Conservation (phyloP, 768 basidiomycete species). For the Phanerodontia chrysosporium region DNA sequence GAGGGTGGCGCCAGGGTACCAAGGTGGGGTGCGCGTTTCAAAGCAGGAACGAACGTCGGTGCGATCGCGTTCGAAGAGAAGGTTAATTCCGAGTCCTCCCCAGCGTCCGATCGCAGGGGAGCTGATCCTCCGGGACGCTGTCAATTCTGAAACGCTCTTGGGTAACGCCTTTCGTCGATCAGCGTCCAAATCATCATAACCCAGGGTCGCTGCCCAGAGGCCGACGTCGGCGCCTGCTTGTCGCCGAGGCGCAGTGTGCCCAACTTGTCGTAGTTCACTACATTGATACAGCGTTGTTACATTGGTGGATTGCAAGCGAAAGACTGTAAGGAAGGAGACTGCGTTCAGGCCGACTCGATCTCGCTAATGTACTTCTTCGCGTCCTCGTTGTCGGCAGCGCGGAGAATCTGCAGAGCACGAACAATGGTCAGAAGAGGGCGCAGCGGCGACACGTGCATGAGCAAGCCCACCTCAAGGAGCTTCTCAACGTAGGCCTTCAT, state of each 20-base stretch:
- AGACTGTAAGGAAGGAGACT: neutral
- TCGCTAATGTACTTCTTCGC: constrained; percentile 53
- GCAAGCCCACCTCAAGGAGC: constrained; percentile 52
- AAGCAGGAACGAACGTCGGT: neutral
- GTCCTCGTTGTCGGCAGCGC: constrained; percentile 44
- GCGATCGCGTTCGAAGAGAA: constrained; percentile 5
- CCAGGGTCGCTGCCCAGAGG: neutral
- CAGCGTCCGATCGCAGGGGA: constrained; percentile 9
- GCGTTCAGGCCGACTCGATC: constrained; percentile 47
- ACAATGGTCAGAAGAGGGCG: neutral
- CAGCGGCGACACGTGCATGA: neutral
- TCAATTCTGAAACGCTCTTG: constrained; percentile 8
- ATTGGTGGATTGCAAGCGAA: neutral
- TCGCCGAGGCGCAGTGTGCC: neutral
- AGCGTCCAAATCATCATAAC: neutral
- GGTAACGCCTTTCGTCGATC: constrained; percentile 3
- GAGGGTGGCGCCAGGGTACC: no score
- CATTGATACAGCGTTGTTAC: neutral
- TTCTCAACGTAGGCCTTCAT: constrained; percentile 68
- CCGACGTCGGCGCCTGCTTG: neutral
- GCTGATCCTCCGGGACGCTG: constrained; percentile 10
- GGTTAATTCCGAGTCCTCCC: constrained; percentile 5
- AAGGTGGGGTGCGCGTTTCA: neutral
- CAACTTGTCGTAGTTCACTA: neutral
- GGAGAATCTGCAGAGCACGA: constrained; percentile 47